These are phyloP conservation scores for Diutina pseudorugosa DNA, from an alignment of 1,139 yeast species.

Conservation along the genomic window DNA sequence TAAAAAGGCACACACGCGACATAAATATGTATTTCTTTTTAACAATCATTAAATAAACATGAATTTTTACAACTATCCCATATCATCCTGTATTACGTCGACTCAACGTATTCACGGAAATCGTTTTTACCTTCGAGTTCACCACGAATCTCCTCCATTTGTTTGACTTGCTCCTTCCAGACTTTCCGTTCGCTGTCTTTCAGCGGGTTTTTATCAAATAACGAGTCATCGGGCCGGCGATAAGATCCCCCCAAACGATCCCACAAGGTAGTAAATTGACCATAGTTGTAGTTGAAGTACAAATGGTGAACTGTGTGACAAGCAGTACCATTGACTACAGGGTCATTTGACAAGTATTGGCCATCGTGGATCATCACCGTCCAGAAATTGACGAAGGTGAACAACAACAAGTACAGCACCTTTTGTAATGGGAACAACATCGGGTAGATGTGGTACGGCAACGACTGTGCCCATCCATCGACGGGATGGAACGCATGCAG, in stretches of 20 bases:
- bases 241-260: slow-evolving; percentile 91
- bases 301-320: slow-evolving; percentile 95
- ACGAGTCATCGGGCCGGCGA: slow-evolving; percentile 80
- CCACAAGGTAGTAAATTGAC: slow-evolving; percentile 97
- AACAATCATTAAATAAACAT: neutral
- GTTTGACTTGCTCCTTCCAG: slow-evolving; percentile 62
- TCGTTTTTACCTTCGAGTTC: slow-evolving; percentile 66
- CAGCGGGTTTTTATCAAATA: slow-evolving; percentile 50
- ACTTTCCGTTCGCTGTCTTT: slow-evolving; percentile 32
- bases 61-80: neutral
- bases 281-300: slow-evolving; percentile 94
- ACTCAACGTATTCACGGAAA: slow-evolving; percentile 28
- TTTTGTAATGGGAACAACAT: slow-evolving; percentile 87
- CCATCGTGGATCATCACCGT: slow-evolving; percentile 98
- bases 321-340: slow-evolving; percentile 93
- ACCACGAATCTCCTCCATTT: slow-evolving; percentile 72
- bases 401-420: slow-evolving; percentile 64
- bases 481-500: slow-evolving; percentile 98
- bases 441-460: slow-evolving; percentile 90
- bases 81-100: neutral
- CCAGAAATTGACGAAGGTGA: slow-evolving; percentile 93
- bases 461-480: slow-evolving; percentile 85
- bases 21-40: neutral
- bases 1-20: neutral
- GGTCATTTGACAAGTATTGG: slow-evolving; percentile 85